phyloP scores from a whole-genome alignment of 2,329 filamentous ascomycete species.

The Sporothrix euskadiensis region DNA sequence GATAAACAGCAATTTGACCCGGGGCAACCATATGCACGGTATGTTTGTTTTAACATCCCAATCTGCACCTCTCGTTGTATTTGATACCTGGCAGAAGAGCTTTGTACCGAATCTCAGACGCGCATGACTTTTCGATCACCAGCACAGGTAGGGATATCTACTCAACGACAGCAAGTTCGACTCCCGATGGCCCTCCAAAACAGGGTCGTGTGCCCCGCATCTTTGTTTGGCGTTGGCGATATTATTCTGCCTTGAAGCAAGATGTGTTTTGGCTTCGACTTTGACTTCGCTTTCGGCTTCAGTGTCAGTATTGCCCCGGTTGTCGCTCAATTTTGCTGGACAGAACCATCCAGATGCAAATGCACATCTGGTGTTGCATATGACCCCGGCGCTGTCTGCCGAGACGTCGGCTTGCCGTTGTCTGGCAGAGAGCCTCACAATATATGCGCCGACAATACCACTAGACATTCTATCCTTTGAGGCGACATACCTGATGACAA shows the following conservation, averaged over 20 bases:
- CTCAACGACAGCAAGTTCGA: background rate
- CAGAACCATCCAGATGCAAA: background rate
- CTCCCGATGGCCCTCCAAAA: background rate
- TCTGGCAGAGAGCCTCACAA: background rate
- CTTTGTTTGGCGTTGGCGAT: background rate
- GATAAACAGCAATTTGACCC: background rate
- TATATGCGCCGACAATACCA: background rate
- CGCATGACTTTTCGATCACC: background rate
- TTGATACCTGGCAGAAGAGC: background rate
- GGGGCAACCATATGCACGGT: background rate
- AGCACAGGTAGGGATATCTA: background rate
- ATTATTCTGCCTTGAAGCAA: background rate
- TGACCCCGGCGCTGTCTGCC: background rate
- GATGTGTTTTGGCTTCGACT: background rate
- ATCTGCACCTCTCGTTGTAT: background rate
- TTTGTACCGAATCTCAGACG: too few species aligned
- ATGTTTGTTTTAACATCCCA: background rate
- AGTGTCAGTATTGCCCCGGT: background rate
- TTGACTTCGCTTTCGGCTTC: too few species aligned
- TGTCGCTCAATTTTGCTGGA: background rate
- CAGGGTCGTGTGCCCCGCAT: background rate
- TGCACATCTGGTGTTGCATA: background rate
- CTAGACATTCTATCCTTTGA: slow-evolving; percentile 2
- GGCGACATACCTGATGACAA: background rate
- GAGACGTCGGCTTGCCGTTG: background rate